Conservation (phyloP, 148 eudicot species). For the Cornus florida region DNA sequence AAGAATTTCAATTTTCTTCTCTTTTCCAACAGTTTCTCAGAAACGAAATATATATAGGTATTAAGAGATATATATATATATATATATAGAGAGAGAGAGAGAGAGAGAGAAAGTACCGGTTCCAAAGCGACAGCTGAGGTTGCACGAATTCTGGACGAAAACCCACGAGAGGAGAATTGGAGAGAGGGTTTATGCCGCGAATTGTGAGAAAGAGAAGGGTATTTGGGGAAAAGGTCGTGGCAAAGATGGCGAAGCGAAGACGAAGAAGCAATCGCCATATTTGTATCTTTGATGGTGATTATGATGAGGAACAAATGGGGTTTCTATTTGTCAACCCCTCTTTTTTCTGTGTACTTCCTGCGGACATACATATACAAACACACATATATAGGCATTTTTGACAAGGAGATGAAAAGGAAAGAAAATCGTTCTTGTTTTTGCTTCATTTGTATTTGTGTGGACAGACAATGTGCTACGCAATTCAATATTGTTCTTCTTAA, state of each 20-base stretch:
- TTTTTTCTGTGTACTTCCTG: constrained; percentile 3
- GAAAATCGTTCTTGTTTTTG: constrained; percentile 16
- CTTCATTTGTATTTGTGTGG: constrained; percentile 24
- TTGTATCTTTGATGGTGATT: not conserved
- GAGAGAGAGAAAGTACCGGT: not conserved
- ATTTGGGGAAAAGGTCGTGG: constrained; percentile 21
- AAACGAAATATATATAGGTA: not conserved
- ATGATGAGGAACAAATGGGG: not conserved
- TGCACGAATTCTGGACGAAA: constrained; percentile 30
- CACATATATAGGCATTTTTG: constrained; percentile 26
- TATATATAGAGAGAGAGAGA: not conserved
- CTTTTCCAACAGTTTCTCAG: not conserved
- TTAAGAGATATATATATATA: too few relatives aligned
- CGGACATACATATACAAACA: constrained; percentile 13
- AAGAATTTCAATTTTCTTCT: not conserved
- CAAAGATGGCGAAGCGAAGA: constrained; percentile 19
- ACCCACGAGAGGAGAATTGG: constrained; percentile 5
- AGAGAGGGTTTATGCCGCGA: constrained; percentile 23
- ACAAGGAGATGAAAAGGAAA: constrained; percentile 14
- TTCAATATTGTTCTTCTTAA: too few relatives aligned
- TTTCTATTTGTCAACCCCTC: not conserved
- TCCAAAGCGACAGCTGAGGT: constrained; percentile 28
- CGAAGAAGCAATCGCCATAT: constrained; percentile 26
- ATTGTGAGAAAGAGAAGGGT: constrained; percentile 21
- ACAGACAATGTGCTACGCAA: not conserved